Conservation (phyloP, 352 stramenopile genomes). For the Plasmopara viticola region DNA sequence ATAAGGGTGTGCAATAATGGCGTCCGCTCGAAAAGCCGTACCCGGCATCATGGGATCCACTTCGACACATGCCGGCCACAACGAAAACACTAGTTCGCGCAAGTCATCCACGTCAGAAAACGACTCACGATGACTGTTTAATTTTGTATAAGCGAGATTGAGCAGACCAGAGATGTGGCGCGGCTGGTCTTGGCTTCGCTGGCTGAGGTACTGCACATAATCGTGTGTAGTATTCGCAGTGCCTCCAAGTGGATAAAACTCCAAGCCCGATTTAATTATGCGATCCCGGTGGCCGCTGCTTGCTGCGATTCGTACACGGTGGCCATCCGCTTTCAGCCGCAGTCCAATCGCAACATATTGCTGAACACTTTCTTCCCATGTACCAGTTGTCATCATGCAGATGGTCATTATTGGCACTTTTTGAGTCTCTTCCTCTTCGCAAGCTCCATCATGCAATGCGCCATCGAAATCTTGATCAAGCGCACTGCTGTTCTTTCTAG, state of each 20-base stretch:
- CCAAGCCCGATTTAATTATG: constrained; percentile 49
- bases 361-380: constrained; percentile 60
- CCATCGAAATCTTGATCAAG: constrained; percentile 7
- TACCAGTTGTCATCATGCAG: constrained; percentile 62
- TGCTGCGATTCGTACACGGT: constrained; percentile 88
- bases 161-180: constrained; percentile 32
- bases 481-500: constrained; percentile 27
- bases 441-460: too few relatives aligned
- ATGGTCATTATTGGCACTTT: constrained; percentile 59
- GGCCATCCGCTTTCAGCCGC: constrained; percentile 67
- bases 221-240: constrained; percentile 36
- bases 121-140: constrained; percentile 28
- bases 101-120: constrained; percentile 45
- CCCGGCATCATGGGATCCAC: constrained; percentile 37
- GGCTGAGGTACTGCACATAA: constrained; percentile 40
- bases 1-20: constrained; percentile 62
- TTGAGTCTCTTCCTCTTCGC: background rate
- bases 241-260: constrained; percentile 67
- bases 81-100: constrained; percentile 43
- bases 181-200: constrained; percentile 29
- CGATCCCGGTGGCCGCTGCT: constrained; percentile 66
- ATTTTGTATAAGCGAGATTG: constrained; percentile 24
- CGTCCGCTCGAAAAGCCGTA: constrained; percentile 52
- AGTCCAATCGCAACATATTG: constrained; percentile 73
- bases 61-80: constrained; percentile 52